These are phyloP conservation scores for Aristolochia contorta DNA, from an alignment of 164 flowering plant species.

Conservation along the genomic window DNA sequence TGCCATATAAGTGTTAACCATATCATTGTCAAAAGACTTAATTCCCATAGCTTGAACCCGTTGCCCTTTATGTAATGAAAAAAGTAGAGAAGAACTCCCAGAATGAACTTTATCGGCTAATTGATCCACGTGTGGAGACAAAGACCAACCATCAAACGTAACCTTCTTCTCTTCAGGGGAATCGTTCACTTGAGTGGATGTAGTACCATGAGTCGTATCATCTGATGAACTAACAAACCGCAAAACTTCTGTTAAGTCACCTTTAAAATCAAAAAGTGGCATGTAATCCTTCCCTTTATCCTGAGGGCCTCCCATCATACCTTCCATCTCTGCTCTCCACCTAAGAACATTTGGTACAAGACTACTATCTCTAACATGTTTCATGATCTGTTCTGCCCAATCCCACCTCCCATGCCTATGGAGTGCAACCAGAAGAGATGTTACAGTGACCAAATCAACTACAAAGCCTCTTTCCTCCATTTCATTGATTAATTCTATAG, in stretches of 20 bases:
- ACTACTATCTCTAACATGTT: slow-evolving; percentile 58
- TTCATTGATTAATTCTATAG: slow-evolving; percentile 65
- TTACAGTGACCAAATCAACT: slow-evolving; percentile 74
- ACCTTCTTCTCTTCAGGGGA: slow-evolving; percentile 14
- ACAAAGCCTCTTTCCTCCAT: slow-evolving; percentile 80
- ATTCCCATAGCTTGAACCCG: slow-evolving; percentile 47
- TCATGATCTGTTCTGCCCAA: slow-evolving; percentile 61
- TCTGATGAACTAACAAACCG: slow-evolving; percentile 17
- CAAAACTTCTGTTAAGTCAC: slow-evolving; percentile 42
- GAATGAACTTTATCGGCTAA: slow-evolving; percentile 38
- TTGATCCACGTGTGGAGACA: slow-evolving; percentile 74
- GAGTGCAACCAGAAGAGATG: slow-evolving; percentile 60
- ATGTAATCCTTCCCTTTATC: slow-evolving; percentile 49
- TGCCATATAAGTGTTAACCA: slow-evolving; percentile 85
- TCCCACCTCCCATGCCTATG: slow-evolving; percentile 73
- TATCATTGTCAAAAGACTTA: slow-evolving; percentile 65
- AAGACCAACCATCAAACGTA: slow-evolving; percentile 44
- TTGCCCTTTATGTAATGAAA: slow-evolving; percentile 38
- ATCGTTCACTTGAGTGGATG: slow-evolving; percentile 14
- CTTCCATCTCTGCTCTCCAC: slow-evolving; percentile 71
- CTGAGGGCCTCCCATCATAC: slow-evolving; percentile 37
- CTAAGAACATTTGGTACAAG: slow-evolving; percentile 44
- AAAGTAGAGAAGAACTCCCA: slow-evolving; percentile 11
- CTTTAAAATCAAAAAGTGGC: slow-evolving; percentile 59
- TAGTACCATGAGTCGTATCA: slow-evolving; percentile 3